Evolutionary conservation across 2,329 filamentous ascomycete species (phyloP).

Genomic region (Eurotiales sp.): DNA sequence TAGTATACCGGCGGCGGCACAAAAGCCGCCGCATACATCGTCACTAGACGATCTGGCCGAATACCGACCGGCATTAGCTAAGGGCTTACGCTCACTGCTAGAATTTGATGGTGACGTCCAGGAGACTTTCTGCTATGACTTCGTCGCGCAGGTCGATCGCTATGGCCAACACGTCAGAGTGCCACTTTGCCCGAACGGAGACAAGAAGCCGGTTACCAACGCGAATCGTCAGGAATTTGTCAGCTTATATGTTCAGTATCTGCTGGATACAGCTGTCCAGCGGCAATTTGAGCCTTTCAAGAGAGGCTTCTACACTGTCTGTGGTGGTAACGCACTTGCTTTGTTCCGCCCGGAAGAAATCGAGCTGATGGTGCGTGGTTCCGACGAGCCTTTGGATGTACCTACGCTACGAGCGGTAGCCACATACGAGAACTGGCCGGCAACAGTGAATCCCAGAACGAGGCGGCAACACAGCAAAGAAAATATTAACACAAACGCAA

Average conservation of each 20-base stretch:
- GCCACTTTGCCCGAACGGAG: slow-evolving; percentile 71
- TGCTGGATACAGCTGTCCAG: slow-evolving; percentile 72
- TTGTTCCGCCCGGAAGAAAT: slow-evolving; percentile 90
- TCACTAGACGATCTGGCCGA: slow-evolving; percentile 79
- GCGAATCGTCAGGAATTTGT: slow-evolving; percentile 81
- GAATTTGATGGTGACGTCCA: slow-evolving; percentile 84
- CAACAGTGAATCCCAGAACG: slow-evolving; percentile 30
- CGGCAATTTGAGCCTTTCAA: slow-evolving; percentile 93
- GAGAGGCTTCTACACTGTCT: slow-evolving; percentile 88
- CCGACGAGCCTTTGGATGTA: slow-evolving; percentile 79
- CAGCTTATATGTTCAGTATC: slow-evolving; percentile 73
- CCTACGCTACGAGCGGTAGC: slow-evolving; percentile 70
- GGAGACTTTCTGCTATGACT: slow-evolving; percentile 74
- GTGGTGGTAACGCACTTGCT: slow-evolving; percentile 79
- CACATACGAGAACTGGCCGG: slow-evolving; percentile 72
- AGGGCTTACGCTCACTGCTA: slow-evolving; percentile 69
- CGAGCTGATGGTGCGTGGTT: slow-evolving; percentile 79
- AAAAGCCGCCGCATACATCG: slow-evolving; percentile 61
- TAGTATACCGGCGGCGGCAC: slow-evolving; percentile 55
- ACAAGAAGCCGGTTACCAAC: slow-evolving; percentile 74
- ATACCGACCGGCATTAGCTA: slow-evolving; percentile 71
- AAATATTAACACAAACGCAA: slow-evolving; percentile 39
- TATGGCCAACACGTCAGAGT: slow-evolving; percentile 67
- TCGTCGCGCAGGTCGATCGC: slow-evolving; percentile 70
- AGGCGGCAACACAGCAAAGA: slow-evolving; percentile 59